Conservation (phyloP, 192 early-diverging fungal species). For the Gryganskiella cystojenkinii region DNA sequence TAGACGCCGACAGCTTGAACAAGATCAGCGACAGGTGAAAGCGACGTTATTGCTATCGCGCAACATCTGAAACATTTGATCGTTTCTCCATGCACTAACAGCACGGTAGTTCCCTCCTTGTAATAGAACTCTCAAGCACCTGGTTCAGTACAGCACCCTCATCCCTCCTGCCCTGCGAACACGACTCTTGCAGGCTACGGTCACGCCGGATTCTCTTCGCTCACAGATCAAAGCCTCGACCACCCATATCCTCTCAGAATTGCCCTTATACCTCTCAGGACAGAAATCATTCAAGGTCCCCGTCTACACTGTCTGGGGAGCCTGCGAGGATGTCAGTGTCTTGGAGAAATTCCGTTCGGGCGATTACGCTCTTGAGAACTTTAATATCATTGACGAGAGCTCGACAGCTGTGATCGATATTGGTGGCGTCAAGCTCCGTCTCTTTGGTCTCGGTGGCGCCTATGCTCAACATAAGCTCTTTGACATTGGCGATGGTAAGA, state of each 20-base stretch:
- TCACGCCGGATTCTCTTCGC: conserved; percentile 55
- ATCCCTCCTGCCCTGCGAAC: conserved; percentile 55
- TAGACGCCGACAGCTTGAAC: conserved; percentile 60
- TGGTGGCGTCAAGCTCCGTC: conserved; percentile 64
- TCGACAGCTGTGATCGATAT: conserved; percentile 60
- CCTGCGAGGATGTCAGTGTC: conserved; percentile 68
- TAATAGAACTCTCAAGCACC: conserved; percentile 63
- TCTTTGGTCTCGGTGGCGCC: conserved; percentile 71
- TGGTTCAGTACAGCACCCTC: conserved; percentile 67
- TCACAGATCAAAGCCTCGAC: conserved; percentile 51
- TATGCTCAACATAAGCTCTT: conserved; percentile 70
- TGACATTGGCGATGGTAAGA: conserved; percentile 69
- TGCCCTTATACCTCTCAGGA: conserved; percentile 58
- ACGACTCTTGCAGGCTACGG: conserved; percentile 47
- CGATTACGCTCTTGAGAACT: conserved; percentile 61
- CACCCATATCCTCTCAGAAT: conserved; percentile 60
- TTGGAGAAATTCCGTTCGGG: conserved; percentile 63
- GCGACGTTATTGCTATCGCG: neutral
- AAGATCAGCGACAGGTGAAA: conserved; percentile 64
- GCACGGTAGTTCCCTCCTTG: neutral
- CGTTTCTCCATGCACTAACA: neutral
- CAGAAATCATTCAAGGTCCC: conserved; percentile 61
- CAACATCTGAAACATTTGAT: neutral
- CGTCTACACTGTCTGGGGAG: conserved; percentile 71
- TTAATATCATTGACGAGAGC: conserved; percentile 66